Evolutionary conservation across 2,329 filamentous ascomycete genomes (phyloP), one percentile per base, ranked within the genome.

Genomic region (Ophiostoma himal-ulmi): DNA sequence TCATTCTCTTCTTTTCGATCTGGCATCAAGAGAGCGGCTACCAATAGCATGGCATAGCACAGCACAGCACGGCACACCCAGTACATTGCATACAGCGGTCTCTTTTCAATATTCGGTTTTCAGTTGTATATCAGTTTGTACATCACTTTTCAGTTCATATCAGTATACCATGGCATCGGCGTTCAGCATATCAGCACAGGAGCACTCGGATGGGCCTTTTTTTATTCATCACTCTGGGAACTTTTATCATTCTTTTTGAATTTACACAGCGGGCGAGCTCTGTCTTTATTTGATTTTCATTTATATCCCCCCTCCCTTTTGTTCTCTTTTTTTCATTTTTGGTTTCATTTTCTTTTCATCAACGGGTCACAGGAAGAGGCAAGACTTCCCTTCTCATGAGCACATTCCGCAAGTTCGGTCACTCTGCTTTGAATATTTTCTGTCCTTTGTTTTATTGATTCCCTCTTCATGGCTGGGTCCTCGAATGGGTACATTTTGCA

Each of bases 391-490:
- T 4, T 22, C 36, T 68, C 68, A 78, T 76, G 77, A 78, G 76
- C 78, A 80, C 77, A 68, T 78, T 79, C 83, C 82, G 82, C 82
- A 75, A 84, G 82, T 78, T 83, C 82, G 82, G 82, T 82, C 78
- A 81, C 74, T 78, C 76, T 76, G 70, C 71, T 69, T 64, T 67
- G n/a, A 37, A 71, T 44, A 41, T 67, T 67, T 26, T 72, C 10
- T 70, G 26, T 69, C 67, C 44, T 57, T 65, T 72, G 72, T 74
- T 70, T 72, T 70, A 71, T 71, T 78, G 79, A 80, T 78, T 79
- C 77, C 76, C 77, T 84, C 82, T 82, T 81, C 81, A 83, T 82
- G 84, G 84, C 84, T 84, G 82, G 84, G 80, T 81, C 80, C 80
- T 76, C 81, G 80, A 80, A 81, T 80, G 81, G 81, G 80, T 78